Evolutionary conservation across 148 eudicot genomes (phyloP).

Genomic region (Rheum nobile): DNA sequence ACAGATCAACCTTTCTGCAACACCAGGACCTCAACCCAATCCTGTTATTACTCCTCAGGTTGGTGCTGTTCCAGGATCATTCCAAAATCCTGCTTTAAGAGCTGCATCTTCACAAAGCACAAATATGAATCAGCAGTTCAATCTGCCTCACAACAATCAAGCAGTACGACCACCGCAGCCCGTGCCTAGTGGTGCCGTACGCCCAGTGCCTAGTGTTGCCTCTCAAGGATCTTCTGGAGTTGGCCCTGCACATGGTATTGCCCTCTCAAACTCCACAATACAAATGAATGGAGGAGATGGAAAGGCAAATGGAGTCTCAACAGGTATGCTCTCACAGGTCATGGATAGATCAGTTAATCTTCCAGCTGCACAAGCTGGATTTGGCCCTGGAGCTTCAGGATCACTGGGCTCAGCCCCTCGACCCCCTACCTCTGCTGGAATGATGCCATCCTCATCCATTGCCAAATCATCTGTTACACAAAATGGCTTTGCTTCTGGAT

Average conservation of each 20-base stretch:
- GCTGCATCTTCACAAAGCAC: constrained; percentile 19
- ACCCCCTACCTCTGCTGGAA: neutral
- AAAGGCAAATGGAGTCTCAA: neutral
- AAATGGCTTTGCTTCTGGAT: constrained; percentile 52
- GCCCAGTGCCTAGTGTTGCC: constrained; percentile 30
- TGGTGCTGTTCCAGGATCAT: constrained; percentile 8
- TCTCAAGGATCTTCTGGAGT: constrained; percentile 41
- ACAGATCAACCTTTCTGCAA: constrained; percentile 47
- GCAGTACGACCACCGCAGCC: constrained; percentile 47
- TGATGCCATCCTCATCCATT: constrained; percentile 15
- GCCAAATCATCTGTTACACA: constrained; percentile 26
- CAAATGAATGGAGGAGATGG: neutral
- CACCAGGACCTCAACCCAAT: constrained; percentile 37
- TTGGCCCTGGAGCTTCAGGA: constrained; percentile 19
- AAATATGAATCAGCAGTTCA: constrained; percentile 32
- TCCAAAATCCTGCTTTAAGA: constrained; percentile 26
- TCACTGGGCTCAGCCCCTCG: constrained; percentile 22
- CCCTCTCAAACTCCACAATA: constrained; percentile 20
- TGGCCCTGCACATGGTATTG: constrained; percentile 18
- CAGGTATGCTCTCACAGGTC: constrained; percentile 19
- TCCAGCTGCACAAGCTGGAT: constrained; percentile 12
- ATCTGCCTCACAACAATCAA: constrained; percentile 41
- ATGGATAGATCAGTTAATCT: constrained; percentile 1
- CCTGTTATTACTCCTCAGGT: constrained; percentile 8
- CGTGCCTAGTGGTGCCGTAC: constrained; percentile 26